Percentiles rank a stretch among this genome's conserved stretches.
Conservation (phyloP, 192 early-diverging fungal species). For the Chytriomyces confervae region DNA sequence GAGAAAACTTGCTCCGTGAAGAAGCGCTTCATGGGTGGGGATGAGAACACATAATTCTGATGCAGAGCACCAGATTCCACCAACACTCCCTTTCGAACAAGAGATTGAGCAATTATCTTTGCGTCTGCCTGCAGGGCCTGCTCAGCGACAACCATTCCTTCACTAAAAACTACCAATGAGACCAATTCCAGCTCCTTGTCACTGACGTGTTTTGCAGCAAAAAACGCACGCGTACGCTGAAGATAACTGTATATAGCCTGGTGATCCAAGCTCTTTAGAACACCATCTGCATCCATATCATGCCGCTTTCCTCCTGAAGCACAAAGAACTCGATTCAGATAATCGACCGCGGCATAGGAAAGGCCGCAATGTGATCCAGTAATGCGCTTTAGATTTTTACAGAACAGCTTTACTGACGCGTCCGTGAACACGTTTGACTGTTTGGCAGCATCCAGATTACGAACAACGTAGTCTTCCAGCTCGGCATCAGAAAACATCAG, state of each 20-base stretch:
- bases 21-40: neutral
- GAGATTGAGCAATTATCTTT: neutral
- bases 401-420: too few relatives aligned
- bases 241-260: neutral
- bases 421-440: neutral
- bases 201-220: neutral
- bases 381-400: neutral
- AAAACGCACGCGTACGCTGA: neutral
- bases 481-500: neutral
- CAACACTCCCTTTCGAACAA: neutral
- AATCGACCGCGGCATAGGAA: neutral
- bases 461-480: neutral
- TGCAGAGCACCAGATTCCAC: neutral
- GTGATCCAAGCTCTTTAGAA: neutral
- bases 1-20: neutral
- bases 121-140: neutral
- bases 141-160: neutral
- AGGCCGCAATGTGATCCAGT: conserved; percentile 3
- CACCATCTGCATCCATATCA: neutral
- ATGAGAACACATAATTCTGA: conserved; percentile 8
- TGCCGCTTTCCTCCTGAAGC: neutral
- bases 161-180: neutral
- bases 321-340: neutral
- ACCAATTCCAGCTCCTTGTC: neutral
- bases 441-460: neutral